phyloP scores from a whole-genome alignment of 768 basidiomycete genomes.

The Naganishia vaughanmartiniae region DNA sequence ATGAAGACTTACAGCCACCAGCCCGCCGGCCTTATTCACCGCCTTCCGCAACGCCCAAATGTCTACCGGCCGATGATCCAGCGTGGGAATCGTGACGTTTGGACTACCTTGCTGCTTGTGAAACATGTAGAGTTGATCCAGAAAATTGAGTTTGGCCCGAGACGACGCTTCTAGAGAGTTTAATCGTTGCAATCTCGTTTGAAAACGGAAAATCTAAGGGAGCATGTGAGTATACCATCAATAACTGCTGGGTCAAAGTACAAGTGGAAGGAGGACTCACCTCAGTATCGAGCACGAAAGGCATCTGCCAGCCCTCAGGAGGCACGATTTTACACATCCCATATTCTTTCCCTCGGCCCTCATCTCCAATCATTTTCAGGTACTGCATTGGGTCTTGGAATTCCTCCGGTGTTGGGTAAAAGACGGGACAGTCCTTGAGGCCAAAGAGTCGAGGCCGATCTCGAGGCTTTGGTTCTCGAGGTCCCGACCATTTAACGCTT shows the following conservation, averaged over 20 bases:
- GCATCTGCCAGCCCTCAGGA: constrained; percentile 89
- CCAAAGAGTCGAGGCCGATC: constrained; percentile 65
- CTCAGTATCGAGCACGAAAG: constrained; percentile 91
- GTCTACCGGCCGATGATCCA: constrained; percentile 89
- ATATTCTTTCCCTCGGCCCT: constrained; percentile 66
- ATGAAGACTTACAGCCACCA: constrained; percentile 65
- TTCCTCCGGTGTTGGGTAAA: constrained; percentile 82
- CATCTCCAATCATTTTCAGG: constrained; percentile 65
- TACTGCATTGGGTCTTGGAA: constrained; percentile 93
- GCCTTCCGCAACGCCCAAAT: constrained; percentile 90
- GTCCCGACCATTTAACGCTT: constrained; percentile 40
- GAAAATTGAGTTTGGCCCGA: constrained; percentile 91
- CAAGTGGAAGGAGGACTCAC: constrained; percentile 56
- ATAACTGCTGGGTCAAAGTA: background rate
- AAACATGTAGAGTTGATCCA: constrained; percentile 93
- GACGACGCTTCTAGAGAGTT: constrained; percentile 97
- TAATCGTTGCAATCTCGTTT: constrained; percentile 87
- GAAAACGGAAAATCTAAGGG: constrained; percentile 81
- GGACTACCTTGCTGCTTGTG: constrained; percentile 93
- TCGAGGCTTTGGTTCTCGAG: constrained; percentile 40
- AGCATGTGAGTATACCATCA: background rate
- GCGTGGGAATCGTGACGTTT: constrained; percentile 85
- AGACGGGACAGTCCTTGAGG: constrained; percentile 83
- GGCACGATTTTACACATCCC: constrained; percentile 97
- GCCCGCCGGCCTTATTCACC: constrained; percentile 83